Base-by-base conservation (phyloP, 2,329 filamentous ascomycete species). In the Rhexocercosporidium sp. region DNA sequence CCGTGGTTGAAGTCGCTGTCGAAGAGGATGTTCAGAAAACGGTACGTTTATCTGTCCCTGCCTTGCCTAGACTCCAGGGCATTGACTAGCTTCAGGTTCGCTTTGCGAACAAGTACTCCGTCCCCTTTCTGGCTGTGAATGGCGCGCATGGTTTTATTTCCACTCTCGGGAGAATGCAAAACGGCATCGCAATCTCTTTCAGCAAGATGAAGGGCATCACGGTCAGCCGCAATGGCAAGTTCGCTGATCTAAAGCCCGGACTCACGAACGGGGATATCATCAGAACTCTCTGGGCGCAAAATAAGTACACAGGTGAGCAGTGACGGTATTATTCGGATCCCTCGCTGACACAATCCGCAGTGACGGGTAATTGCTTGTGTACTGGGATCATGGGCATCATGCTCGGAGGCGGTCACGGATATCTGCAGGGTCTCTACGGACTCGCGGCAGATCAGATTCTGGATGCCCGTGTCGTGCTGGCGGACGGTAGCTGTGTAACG, bases 391-490 rank as follows among this genome's bases (percentile, higher is more conserved):
- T 66, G 57, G 29, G 69, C 2, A 54, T 64, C 16, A 46, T 66
- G 29, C 56, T 71, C 86, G 80, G 81, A 3, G 81, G 79, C 16
- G 81, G 82, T 18, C 81, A 83, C 60, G 78, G 78, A 8, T 77
- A 78, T 3, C 75, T 78, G 3, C 76, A 78, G 16, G 76, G 74
- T 31, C 74, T 78, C 39, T 82, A 81, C 62, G 82, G 81, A 4
- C 75, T 83, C 18, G 80, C 77, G 2, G 78, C 79, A 0, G 82
- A 84, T 67, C 78, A 83, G 66, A 77, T 81, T 0, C 77, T 84
- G 29, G 25, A 25, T 5, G 20, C 16, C 18, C 20, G 25, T 25
- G 16, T 54, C 22, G 51, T 54, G 29, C 20, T 29, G 16, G 51
- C 39, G 79, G 82, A 86, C 60, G 85, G 86, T 12, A 22, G 49